Base-by-base conservation (phyloP, 768 basidiomycete species). In the Tubosaeta sp. region DNA sequence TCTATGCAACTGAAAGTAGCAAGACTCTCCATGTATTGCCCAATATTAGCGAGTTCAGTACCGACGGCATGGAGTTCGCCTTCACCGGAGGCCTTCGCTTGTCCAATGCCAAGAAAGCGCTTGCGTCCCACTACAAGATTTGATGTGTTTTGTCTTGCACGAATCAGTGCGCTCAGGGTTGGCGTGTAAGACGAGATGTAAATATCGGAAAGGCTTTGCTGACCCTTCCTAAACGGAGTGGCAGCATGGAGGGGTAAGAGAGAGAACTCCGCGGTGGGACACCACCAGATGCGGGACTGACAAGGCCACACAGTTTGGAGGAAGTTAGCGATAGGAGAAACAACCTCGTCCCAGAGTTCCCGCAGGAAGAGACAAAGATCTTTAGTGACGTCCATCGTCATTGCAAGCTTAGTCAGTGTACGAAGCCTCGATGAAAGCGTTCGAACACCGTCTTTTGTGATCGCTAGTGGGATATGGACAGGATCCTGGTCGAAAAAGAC, bases 71-170 rank as follows among this genome's bases (percentile, higher is more conserved):
- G 9, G 0, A 56, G 49, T 14, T 56, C 42, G 6, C 3, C 25
- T 19, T 35, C 41, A 1, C 48, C 44, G 7, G 12, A 19, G 3
- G 58, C 54, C 1, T 6, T 19, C 13, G 52, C 42, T 25, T 48
- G 42, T 4, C 52, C 52, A 4, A 54, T 34, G 12, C 30, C 52
- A 22, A 48, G 11, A 18, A 55, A 47, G 11, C 21, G 22, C 39
- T 30, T 55, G 42, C 4, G 41, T 48, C 30, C 5, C 1, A 18
- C 11, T 7, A 7, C 27, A 3, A 16, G 24, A 35, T 6, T n/a
- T 2, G 32, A 14, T 8, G 14, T 14, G 19, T 2, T 12, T 1
- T 21, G 24, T 18, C 46, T 19, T 2, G 54, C 46, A 34, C 32
- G 40, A 24, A 38, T 38, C 6, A 38, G 36, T 6, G 36, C 36